Percentiles rank a stretch among this genome's conserved stretches.
phyloP scores from a whole-genome alignment of 2,329 filamentous ascomycete genomes.

The Phyllosticta paracitricarpa region DNA sequence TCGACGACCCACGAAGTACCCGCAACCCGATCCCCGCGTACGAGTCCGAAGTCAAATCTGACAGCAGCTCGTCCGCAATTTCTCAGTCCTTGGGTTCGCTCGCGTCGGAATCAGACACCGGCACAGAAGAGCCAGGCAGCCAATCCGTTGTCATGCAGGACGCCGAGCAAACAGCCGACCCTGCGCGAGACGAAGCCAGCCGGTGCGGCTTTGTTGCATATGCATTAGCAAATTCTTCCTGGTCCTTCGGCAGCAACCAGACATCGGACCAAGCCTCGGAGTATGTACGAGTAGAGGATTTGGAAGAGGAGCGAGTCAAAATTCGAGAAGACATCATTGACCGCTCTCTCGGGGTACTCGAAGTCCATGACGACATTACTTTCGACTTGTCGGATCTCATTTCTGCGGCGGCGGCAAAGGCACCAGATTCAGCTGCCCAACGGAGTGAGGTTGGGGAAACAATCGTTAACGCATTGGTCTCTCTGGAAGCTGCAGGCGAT shows the following conservation, averaged over 20 bases:
- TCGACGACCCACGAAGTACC: constrained; percentile 45
- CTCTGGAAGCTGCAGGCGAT: constrained; percentile 49
- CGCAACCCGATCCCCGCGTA: constrained; percentile 57
- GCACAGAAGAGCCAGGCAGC: constrained; percentile 20
- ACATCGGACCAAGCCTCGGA: constrained; percentile 15
- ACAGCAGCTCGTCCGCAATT: constrained; percentile 1
- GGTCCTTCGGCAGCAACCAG: neutral
- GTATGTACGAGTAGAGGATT: constrained; percentile 59
- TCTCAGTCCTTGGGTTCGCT: neutral
- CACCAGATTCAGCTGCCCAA: constrained; percentile 46
- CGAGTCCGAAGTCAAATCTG: constrained; percentile 22
- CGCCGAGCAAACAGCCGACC: constrained; percentile 5
- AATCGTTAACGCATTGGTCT: constrained; percentile 72
- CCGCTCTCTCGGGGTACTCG: constrained; percentile 79
- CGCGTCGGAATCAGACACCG: neutral
- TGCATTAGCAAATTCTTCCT: neutral
- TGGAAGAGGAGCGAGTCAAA: constrained; percentile 65
- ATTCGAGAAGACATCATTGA: constrained; percentile 74
- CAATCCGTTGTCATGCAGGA: constrained; percentile 33
- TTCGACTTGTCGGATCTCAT: constrained; percentile 89
- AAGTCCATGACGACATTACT: constrained; percentile 76
- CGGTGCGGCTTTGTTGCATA: constrained; percentile 1
- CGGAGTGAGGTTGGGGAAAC: constrained; percentile 70
- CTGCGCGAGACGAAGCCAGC: neutral
- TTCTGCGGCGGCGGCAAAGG: constrained; percentile 56